Conservation (phyloP, 257 asterid species). For the Nicotiana tabacum region DNA sequence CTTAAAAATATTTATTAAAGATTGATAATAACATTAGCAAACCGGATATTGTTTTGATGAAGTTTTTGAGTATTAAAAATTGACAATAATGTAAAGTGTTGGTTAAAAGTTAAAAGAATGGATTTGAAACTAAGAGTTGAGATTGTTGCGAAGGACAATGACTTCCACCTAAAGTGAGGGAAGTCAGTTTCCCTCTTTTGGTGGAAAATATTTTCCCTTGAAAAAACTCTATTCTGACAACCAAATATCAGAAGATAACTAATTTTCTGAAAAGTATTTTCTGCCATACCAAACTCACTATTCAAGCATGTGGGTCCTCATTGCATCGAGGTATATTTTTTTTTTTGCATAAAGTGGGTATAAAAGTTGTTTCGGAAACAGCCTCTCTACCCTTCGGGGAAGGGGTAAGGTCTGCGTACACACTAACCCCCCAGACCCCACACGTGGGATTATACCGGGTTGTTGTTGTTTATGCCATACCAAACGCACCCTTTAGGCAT, state of each 20-base stretch:
- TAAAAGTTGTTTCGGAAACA: too few species aligned
- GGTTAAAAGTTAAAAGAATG: neutral
- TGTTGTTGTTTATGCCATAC: neutral
- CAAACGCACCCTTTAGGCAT: neutral
- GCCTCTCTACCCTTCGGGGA: too few species aligned
- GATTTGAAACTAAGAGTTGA: neutral
- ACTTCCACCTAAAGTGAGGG: neutral
- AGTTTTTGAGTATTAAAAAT: neutral
- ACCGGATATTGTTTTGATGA: neutral
- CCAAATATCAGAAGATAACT: neutral
- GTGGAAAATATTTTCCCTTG: neutral
- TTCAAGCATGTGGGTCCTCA: neutral
- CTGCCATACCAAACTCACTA: neutral
- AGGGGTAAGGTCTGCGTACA: too few species aligned
- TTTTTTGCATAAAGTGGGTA: too few species aligned
- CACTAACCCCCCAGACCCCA: too few species aligned
- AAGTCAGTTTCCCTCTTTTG: neutral
- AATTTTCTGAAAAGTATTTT: neutral
- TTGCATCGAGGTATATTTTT: neutral
- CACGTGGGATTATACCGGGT: too few species aligned
- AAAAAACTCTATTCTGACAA: neutral
- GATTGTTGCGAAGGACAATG: neutral
- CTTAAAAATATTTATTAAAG: neutral
- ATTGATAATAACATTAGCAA: neutral
- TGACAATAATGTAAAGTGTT: neutral